phyloP scores from a whole-genome alignment of 23 red algal genomes.

The Gracilaria domingensis region DNA sequence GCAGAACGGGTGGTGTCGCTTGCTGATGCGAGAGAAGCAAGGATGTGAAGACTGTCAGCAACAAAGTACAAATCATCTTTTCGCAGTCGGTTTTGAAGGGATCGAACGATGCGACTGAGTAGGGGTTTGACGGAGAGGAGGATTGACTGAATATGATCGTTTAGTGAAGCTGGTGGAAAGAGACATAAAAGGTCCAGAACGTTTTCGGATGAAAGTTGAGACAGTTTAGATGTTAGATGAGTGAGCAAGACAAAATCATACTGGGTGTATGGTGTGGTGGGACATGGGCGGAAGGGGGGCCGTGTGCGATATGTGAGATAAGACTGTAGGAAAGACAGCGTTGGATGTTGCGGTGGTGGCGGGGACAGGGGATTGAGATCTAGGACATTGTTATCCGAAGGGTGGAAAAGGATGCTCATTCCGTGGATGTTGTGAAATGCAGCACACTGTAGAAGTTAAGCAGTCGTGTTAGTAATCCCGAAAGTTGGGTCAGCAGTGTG shows the following conservation, averaged over 20 bases:
- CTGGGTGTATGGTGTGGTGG: slow-evolving; percentile 32
- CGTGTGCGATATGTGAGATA: slow-evolving; percentile 46
- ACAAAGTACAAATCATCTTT: slow-evolving; percentile 17
- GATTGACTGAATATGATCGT: neutral
- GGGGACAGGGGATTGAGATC: slow-evolving; percentile 14
- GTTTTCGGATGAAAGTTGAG: slow-evolving; percentile 9
- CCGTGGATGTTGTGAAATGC: neutral
- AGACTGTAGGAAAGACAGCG: slow-evolving; percentile 6
- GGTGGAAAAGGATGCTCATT: slow-evolving; percentile 30
- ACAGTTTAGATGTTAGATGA: slow-evolving; percentile 11
- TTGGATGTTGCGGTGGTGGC: neutral
- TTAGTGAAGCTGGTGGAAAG: slow-evolving; percentile 2
- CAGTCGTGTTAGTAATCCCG: no score
- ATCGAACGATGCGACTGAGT: slow-evolving; percentile 36
- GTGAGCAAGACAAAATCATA: slow-evolving; percentile 39
- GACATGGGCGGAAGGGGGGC: slow-evolving; percentile 26
- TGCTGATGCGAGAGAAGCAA: slow-evolving; percentile 3
- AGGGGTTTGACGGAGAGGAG: neutral
- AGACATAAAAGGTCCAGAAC: slow-evolving; percentile 26
- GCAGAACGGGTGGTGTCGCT: neutral
- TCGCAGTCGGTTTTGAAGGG: slow-evolving; percentile 20
- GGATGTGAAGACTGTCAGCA: slow-evolving; percentile 28
- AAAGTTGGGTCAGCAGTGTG: no score
- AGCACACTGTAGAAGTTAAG: no score
- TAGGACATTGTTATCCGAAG: slow-evolving; percentile 20